Conservation (phyloP, 2,329 filamentous ascomycete genomes). For the Trichoderma sp. region DNA sequence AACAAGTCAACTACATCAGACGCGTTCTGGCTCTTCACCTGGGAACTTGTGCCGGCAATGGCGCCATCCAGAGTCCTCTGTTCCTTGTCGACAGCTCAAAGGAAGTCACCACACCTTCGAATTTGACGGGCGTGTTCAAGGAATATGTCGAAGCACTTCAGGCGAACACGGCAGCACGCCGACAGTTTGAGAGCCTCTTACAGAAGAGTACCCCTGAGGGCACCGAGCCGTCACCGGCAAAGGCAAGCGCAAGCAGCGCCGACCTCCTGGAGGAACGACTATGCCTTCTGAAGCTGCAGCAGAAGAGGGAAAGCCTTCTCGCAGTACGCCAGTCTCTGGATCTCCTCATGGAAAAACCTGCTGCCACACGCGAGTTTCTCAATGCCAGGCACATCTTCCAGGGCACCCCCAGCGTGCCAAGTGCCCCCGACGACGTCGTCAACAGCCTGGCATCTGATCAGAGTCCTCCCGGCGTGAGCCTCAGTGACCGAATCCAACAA, state of each 20-base stretch:
- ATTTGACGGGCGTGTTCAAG: conserved; percentile 52
- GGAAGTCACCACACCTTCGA: conserved; percentile 41
- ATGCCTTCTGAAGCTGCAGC: conserved; percentile 53
- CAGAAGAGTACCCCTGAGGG: conserved; percentile 32
- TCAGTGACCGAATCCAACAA: conserved; percentile 52
- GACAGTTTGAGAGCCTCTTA: conserved; percentile 48
- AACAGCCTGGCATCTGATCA: conserved; percentile 52
- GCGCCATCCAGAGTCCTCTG: conserved; percentile 49
- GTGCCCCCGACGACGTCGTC: conserved; percentile 56
- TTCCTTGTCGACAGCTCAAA: conserved; percentile 50
- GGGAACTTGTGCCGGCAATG: conserved; percentile 49
- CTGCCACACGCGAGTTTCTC: conserved; percentile 54
- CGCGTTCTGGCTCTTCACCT: conserved; percentile 59
- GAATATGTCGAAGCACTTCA: conserved; percentile 59
- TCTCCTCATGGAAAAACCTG: conserved; percentile 54
- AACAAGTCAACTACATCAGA: conserved; percentile 60
- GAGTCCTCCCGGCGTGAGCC: conserved; percentile 43
- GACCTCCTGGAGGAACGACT: conserved; percentile 54
- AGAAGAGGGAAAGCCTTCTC: conserved; percentile 54
- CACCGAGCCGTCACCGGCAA: conserved; percentile 31
- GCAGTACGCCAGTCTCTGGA: conserved; percentile 57
- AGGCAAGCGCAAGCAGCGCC: conserved; percentile 30
- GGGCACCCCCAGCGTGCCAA: conserved; percentile 49
- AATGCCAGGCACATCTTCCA: conserved; percentile 52
- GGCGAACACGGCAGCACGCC: conserved; percentile 55